phyloP scores from a whole-genome alignment of 495 filamentous ascomycete genomes.

The Penicillium arizonense region DNA sequence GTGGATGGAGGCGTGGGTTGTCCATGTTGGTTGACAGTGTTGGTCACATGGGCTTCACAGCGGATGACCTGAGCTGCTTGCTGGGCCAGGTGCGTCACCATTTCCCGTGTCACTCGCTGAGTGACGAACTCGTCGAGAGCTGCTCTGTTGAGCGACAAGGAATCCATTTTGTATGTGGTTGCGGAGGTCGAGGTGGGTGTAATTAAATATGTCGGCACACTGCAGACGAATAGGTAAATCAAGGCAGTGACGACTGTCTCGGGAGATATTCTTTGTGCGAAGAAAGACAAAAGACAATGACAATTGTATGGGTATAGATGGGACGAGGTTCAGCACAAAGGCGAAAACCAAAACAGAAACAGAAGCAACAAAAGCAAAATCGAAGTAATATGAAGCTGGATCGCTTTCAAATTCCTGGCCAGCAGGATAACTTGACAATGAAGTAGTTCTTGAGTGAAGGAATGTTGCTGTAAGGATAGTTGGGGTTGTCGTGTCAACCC shows the following conservation, averaged over 20 bases:
- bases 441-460: slow-evolving; percentile 20
- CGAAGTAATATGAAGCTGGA: not conserved
- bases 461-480: slow-evolving; percentile 46
- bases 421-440: slow-evolving; percentile 23
- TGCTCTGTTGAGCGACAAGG: slow-evolving; percentile 61
- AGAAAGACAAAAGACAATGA: not conserved
- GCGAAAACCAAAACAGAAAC: slow-evolving; percentile 5
- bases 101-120: slow-evolving; percentile 72
- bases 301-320: not conserved
- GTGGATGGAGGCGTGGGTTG: slow-evolving; percentile 68
- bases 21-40: slow-evolving; percentile 50
- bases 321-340: not conserved
- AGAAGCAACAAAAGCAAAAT: slow-evolving; percentile 9
- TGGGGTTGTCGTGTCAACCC: slow-evolving; percentile 50
- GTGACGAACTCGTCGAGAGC: slow-evolving; percentile 90
- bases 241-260: not conserved
- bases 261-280: not conserved
- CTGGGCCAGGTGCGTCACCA: slow-evolving; percentile 81
- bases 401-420: slow-evolving; percentile 18
- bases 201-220: not conserved
- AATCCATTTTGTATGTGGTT: slow-evolving; percentile 36
- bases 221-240: not conserved
- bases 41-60: slow-evolving; percentile 64
- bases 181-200: slow-evolving; percentile 1
- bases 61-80: slow-evolving; percentile 87